Evolutionary conservation across 139 green algal species (phyloP).

Genomic region (Auxenochlorella pyrenoidosa): DNA sequence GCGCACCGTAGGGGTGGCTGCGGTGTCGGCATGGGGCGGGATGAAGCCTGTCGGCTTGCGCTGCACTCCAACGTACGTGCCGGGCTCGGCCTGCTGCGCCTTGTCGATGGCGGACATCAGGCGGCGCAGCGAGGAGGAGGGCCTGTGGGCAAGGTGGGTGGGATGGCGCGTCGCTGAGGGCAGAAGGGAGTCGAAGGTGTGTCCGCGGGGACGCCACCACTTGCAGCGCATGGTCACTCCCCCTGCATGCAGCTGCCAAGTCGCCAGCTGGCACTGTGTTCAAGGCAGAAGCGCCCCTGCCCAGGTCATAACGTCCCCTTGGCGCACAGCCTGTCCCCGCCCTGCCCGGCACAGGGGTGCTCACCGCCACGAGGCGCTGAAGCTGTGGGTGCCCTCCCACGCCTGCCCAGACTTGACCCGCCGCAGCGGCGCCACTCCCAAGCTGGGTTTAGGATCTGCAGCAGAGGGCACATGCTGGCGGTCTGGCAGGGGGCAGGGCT

Average conservation of each 20-base stretch:
- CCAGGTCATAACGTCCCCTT: too few relatives aligned
- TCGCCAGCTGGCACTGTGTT: too few relatives aligned
- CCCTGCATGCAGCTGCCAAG: too few relatives aligned
- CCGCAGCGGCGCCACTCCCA: neutral
- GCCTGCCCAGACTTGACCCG: slow-evolving; percentile 28
- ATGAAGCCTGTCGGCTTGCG: slow-evolving; percentile 24
- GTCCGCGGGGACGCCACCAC: too few relatives aligned
- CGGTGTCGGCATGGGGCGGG: neutral
- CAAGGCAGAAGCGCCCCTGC: too few relatives aligned
- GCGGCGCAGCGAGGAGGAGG: neutral
- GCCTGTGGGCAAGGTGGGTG: slow-evolving; percentile 29
- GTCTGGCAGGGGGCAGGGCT: too few relatives aligned
- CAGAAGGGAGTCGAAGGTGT: too few relatives aligned
- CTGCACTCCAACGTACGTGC: slow-evolving; percentile 7
- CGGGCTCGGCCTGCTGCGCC: slow-evolving; percentile 13
- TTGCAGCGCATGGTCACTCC: too few relatives aligned
- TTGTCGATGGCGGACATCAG: slow-evolving; percentile 5
- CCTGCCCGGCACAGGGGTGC: neutral
- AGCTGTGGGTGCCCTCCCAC: slow-evolving; percentile 39
- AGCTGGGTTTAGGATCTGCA: slow-evolving; percentile 9
- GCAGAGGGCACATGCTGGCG: neutral
- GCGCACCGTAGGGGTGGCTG: neutral
- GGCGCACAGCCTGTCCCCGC: too few relatives aligned
- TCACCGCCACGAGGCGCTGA: slow-evolving; percentile 29
- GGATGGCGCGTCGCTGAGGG: neutral